These are phyloP conservation scores for Phytomonas francai DNA, from an alignment of 208 protist genomes.

Conservation along the genomic window DNA sequence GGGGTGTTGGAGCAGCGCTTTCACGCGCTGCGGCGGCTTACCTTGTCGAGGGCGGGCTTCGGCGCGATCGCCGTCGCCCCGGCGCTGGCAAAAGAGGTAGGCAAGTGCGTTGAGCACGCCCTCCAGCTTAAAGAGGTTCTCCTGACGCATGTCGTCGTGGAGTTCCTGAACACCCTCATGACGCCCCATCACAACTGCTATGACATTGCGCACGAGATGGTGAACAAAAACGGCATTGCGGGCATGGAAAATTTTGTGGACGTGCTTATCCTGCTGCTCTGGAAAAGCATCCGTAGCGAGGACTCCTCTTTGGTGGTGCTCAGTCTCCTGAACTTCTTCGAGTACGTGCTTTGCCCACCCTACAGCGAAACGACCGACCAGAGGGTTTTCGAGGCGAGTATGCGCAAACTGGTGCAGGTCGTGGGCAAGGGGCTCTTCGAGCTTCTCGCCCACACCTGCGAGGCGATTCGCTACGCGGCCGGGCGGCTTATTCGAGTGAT, in stretches of 20 bases:
- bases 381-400: slow-evolving; percentile 44
- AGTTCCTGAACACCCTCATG: slow-evolving; percentile 89
- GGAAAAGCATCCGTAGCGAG: slow-evolving; percentile 58
- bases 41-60: slow-evolving; percentile 83
- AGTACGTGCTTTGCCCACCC: slow-evolving; percentile 85
- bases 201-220: slow-evolving; percentile 75
- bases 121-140: slow-evolving; percentile 61
- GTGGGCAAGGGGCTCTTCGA: slow-evolving; percentile 67
- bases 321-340: slow-evolving; percentile 84
- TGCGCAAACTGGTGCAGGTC: slow-evolving; percentile 60
- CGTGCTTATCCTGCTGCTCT: slow-evolving; percentile 58
- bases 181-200: slow-evolving; percentile 92
- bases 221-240: slow-evolving; percentile 87
- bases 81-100: slow-evolving; percentile 50
- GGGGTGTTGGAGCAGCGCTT: slow-evolving; percentile 38
- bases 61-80: slow-evolving; percentile 70
- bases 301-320: slow-evolving; percentile 76
- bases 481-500: slow-evolving; percentile 87
- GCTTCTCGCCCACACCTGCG: slow-evolving; percentile 72
- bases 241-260: slow-evolving; percentile 54
- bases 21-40: slow-evolving; percentile 73
- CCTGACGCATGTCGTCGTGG: slow-evolving; percentile 73
- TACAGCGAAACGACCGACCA: slow-evolving; percentile 84
- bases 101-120: slow-evolving; percentile 36
- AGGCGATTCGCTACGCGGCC: slow-evolving; percentile 71